Percentiles rank a stretch among this genome's conserved stretches.
Evolutionary conservation across 2,329 filamentous ascomycete species (phyloP).

Genomic region (Fusarium buharicum): DNA sequence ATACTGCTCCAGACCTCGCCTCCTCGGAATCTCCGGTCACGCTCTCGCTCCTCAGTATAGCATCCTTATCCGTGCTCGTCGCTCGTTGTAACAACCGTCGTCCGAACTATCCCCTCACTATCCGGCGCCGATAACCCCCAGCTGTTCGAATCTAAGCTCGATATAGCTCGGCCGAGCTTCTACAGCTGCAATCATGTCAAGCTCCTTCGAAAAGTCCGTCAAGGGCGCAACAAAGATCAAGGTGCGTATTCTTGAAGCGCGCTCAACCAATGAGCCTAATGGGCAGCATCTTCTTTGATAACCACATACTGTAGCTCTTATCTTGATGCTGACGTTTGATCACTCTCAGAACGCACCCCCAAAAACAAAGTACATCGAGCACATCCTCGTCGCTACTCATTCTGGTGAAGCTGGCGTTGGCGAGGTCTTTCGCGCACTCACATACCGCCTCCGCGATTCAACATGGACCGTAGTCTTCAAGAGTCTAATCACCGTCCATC

Average conservation of each 20-base stretch:
- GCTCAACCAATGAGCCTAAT: not conserved
- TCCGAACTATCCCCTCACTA: conserved; percentile 21
- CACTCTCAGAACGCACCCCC: conserved; percentile 81
- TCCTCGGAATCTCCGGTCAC: conserved; percentile 17
- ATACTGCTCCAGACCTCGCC: conserved; percentile 13
- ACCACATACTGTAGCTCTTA: not conserved
- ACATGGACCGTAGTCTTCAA: conserved; percentile 99
- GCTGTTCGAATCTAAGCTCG: conserved; percentile 12
- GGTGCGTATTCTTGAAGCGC: conserved; percentile 58
- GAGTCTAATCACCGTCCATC: conserved; percentile 90
- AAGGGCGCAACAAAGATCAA: conserved; percentile 99
- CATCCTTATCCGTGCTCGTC: conserved; percentile 35
- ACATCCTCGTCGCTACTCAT: conserved; percentile 94
- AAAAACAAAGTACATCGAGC: conserved; percentile 99
- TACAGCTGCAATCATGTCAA: conserved; percentile 68
- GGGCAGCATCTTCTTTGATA: conserved; percentile 1
- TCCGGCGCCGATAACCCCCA: conserved; percentile 11
- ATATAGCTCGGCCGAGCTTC: conserved; percentile 22
- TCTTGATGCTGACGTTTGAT: conserved; percentile 7
- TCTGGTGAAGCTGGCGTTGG: conserved; percentile 93
- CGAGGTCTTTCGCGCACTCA: conserved; percentile 93
- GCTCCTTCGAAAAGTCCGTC: conserved; percentile 98
- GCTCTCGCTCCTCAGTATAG: conserved; percentile 6
- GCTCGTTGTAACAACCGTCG: conserved; percentile 32
- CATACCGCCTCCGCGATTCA: conserved; percentile 88